Evolutionary conservation across 2,329 filamentous ascomycete genomes (phyloP), one percentile per base, ranked within the genome.

Genomic region (Epichloe coenophiala): DNA sequence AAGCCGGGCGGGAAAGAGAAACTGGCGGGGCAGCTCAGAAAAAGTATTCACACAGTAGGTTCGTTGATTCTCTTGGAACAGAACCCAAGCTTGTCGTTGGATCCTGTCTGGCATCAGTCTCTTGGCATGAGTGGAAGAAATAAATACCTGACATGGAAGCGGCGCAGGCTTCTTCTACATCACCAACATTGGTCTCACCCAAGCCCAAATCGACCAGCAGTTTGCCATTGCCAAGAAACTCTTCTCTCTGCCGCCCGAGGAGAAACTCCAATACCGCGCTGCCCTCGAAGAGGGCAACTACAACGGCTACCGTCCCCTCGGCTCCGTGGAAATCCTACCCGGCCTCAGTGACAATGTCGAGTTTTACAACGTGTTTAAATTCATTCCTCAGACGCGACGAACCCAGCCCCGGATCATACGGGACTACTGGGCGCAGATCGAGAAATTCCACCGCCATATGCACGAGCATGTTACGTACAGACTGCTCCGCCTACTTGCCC

Each of bases 181-280:
- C 19, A 75, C 74, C 52, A 80, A 82, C 63, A 82, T 77, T 54
- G 78, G 78, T 35, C 68, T 83, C n/a, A 66, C 64, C 1, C 77
- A 82, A 59, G 77, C 80, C 45, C 68, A 80, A 59, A 71, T 83
- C 2, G 73, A 83, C 55, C 67, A 69, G 5, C 79, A 83, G 55
- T 83, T 82, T 54, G 76, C 78, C 12, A 71, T 83, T 2, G 79
- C 74, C 1, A 76, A 77, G 51, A 68, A 75, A 37, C 73, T 83
- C 54, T 82, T 81, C 57, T 60, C 72, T 4, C 65, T 83, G 0
- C 69, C 78, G 0, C 66, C 71, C 0, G 73, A 78, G 9, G 78
- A 83, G 58, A 83, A 82, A 57, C 68, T 76, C 48, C 77, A 77
- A 55, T 80, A 76, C 54, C 71, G 73, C 35, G 65, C 68, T 27